A percentile compares a stretch with the other conserved stretches of the same genome.
phyloP scores from a whole-genome alignment of 345 rosid species.

The Laguncularia racemosa region DNA sequence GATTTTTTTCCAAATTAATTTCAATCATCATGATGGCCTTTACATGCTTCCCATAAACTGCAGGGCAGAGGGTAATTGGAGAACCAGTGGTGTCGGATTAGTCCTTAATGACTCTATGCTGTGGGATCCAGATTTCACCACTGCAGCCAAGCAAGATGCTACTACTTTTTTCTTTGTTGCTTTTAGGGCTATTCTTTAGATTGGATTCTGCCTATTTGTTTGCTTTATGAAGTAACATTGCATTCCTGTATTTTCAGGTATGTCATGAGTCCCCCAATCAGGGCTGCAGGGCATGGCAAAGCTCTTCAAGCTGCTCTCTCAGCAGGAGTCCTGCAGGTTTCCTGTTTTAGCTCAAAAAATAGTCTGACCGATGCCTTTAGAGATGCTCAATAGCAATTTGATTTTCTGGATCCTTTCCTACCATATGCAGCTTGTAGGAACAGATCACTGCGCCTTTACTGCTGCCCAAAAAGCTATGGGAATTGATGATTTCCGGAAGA shows the following conservation, averaged over 20 bases:
- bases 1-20: too few species aligned
- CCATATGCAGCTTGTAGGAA: slow-evolving; percentile 82
- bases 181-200: not conserved
- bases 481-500: slow-evolving; percentile 83
- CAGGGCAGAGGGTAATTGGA: slow-evolving; percentile 94
- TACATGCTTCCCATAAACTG: slow-evolving; percentile 14
- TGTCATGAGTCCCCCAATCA: slow-evolving; percentile 98
- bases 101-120: slow-evolving; percentile 80
- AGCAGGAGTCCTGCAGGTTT: slow-evolving; percentile 85
- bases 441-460: slow-evolving; percentile 86
- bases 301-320: slow-evolving; percentile 94
- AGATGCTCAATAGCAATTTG: not conserved
- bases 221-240: not conserved
- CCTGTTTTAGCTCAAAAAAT: slow-evolving; percentile 5
- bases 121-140: slow-evolving; percentile 80
- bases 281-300: slow-evolving; percentile 76
- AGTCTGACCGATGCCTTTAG: not conserved
- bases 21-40: too few species aligned
- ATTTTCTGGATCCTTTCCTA: slow-evolving; percentile 1
- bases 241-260: slow-evolving; percentile 40
- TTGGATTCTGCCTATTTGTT: too few species aligned
- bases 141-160: slow-evolving; percentile 69
- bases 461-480: slow-evolving; percentile 84
- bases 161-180: not conserved
- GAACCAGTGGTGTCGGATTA: slow-evolving; percentile 94